Evolutionary conservation across 257 asterid species (phyloP).

Genomic region (Solanum raphanifolium): DNA sequence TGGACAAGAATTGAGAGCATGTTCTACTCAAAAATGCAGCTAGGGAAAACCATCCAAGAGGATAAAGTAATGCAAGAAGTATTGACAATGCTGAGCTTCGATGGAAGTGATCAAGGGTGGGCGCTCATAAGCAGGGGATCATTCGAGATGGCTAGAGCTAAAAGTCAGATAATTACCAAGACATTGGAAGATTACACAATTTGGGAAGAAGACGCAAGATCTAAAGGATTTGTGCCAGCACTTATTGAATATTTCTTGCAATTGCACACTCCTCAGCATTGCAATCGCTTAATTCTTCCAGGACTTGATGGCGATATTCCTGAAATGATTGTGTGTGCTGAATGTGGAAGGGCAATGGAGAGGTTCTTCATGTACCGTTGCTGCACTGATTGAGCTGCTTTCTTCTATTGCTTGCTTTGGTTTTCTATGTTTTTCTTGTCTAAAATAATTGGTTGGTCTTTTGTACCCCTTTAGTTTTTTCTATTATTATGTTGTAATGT

Average conservation of each 20-base stretch:
- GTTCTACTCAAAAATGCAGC: slow-evolving; percentile 58
- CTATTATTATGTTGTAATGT: not conserved
- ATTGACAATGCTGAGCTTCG: slow-evolving; percentile 47
- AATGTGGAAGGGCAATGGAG: slow-evolving; percentile 68
- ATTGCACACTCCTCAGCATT: slow-evolving; percentile 49
- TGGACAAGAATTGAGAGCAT: slow-evolving; percentile 82
- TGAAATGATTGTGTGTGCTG: slow-evolving; percentile 66
- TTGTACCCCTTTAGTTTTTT: not conserved
- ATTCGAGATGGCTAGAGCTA: slow-evolving; percentile 48
- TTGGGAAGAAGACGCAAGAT: slow-evolving; percentile 40
- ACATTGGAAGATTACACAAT: slow-evolving; percentile 24
- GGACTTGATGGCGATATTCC: slow-evolving; percentile 62
- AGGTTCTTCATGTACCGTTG: slow-evolving; percentile 77
- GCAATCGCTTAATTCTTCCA: slow-evolving; percentile 60
- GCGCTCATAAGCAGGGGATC: slow-evolving; percentile 57
- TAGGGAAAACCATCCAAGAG: slow-evolving; percentile 25
- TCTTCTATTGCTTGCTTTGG: not conserved
- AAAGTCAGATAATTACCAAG: slow-evolving; percentile 26
- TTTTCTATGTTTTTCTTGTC: not conserved
- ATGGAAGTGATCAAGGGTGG: slow-evolving; percentile 63
- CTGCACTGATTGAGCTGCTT: slow-evolving; percentile 43
- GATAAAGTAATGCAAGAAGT: slow-evolving; percentile 55
- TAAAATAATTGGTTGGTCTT: not conserved
- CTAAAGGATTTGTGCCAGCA: slow-evolving; percentile 48
- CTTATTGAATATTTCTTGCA: slow-evolving; percentile 29